Evolutionary conservation across 2,329 filamentous ascomycete species (phyloP), one percentile per base, ranked within the genome.

Genomic region (Pseudogymnoascus pannorum): DNA sequence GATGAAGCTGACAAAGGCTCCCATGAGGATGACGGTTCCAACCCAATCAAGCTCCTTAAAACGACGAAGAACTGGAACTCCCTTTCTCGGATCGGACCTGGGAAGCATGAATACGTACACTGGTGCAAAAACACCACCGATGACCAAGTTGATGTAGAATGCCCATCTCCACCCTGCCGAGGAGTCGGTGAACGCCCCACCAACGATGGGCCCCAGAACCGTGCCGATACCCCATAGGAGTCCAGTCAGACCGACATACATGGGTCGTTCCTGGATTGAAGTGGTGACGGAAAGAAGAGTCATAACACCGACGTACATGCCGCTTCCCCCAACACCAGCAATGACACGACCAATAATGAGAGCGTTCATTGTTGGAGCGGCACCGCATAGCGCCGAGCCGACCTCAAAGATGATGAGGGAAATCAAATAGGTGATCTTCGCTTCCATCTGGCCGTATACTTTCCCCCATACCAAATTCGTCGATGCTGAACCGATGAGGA

Each of bases 71-170:
- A 62, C 20, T 18, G 36, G 35, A 2, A 24, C 22, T 1, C 26
- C 68, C 62, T 71, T 57, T 22, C 66, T 66, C 0, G 70, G 73
- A 60, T 71, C 72, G 22, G 72, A 75, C 57, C 72, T 75, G 62
- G 73, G 72, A 66, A 81, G 77, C 64, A 78, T 74, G 60, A 76
- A 74, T 64, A 79, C 62, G 26, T 78, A 66, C 22, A 79, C 72
- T 1, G 71, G 64, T 18, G 73, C 69, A n/a, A 73, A 74, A 2
- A 71, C 68, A 26, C 66, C 77, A 6, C 72, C 81, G 0, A 79
- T 75, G 54, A 80, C 71, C 0, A 85, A 73, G 65, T 85, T 86
- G 72, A 86, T 79, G 66, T 86, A 86, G 61, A 81, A 81, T 0
- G 72, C 72, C 75, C 75, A 79, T 44, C 79, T 64, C 79, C 79